Evolutionary conservation across 2,329 filamentous ascomycete genomes (phyloP), one percentile per base, ranked within the genome.

Genomic region (Hymenoscyphus albidus): DNA sequence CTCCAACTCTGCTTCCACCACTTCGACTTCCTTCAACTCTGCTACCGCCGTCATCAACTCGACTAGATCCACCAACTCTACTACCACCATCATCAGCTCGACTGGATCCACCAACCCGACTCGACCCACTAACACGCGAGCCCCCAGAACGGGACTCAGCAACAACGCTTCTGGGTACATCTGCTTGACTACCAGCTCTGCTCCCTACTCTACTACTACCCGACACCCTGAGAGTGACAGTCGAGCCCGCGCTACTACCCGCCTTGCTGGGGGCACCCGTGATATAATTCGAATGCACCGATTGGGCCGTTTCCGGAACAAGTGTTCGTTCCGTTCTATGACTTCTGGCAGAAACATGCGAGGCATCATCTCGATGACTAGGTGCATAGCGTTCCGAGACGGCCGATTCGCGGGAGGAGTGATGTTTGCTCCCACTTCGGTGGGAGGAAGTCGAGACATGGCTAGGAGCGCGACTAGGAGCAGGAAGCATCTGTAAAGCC

Each of bases 151-250:
- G 48, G 13, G 48, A 54, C 5, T 66, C 66, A 13, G 59, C 32
- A 35, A 62, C 65, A 54, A 67, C 60, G 62, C 72, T 73, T 38
- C 57, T 32, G 1, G 70, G 70, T 4, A 72, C 38, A 5, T 71
- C 70, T 3, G 71, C 65, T 14, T 69, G 59, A 9, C 68, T 61
- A 10, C 48, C 48, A 27, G 48, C 48, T 22, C 22, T n/a, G 16
- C 22, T 14, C 22, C 58, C 32, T 1, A 22, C 13, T 32, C 32
- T 57, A 5, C 27, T 35, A 38, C 32, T 16, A 38, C 32, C 32
- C 16, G 31, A 31, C 13, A 61, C 5, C 13, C 54, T 61, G 27
- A 61, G 51, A 9, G 59, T 61, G 5, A 42, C 51, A 27, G 22
- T 61, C 1, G n/a, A 39, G 14, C 22, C 35, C 35, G 35, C 35